Base-by-base conservation (phyloP, 1,284 basidiomycete species). In the Ustilago bromivora region DNA sequence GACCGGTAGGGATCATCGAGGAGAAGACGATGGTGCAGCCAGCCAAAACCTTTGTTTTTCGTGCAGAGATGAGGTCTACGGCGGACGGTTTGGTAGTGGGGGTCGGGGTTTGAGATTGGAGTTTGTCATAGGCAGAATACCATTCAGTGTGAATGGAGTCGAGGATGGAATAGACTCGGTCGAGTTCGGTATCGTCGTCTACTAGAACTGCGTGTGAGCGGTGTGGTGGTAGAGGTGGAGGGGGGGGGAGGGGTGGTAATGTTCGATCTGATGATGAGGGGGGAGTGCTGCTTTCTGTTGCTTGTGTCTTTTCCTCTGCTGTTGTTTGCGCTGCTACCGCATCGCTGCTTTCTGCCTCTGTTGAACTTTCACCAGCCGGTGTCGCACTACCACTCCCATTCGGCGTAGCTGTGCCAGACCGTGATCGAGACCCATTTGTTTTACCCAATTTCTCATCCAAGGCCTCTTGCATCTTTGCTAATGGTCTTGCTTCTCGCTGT, bases 21-120 rank as follows among this genome's bases (percentile, higher is more conserved):
- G 96, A 97, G 86, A 99, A 98, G 35, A 96, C 89, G 32, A 99
- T 90, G 80, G 92, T 90, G 52, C 92, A 90, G 31, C 92, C 94
- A 32, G 89, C 88, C 19, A 99, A 89, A 0, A 94, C 92, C 67
- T 91, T 89, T 28, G 89, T 85, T 71, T 97, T 93, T 85, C 96
- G 89, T 59, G 89, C 88, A 17, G 93, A 92, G 66, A 99, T 95
- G 66, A 98, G 95, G 66, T 87, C 88, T 93, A 95, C 73, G 2
- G 58, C 58, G 11, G 68, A 67, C 0, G 57, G 60, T 46, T 70
- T 70, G 17, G 63, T 58, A 38, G 55, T 49, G 31, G 55, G 62
- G 11, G 60, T 11, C 5, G 52, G 43, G 6, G 56, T 43, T 0
- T 66, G 32, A 2, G 60, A 35, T 46, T 53, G 66, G 12, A 58